Percentiles rank a stretch among this genome's conserved stretches.
Conservation (phyloP, 2,329 filamentous ascomycete genomes). For the Salinomyces thailandicus region DNA sequence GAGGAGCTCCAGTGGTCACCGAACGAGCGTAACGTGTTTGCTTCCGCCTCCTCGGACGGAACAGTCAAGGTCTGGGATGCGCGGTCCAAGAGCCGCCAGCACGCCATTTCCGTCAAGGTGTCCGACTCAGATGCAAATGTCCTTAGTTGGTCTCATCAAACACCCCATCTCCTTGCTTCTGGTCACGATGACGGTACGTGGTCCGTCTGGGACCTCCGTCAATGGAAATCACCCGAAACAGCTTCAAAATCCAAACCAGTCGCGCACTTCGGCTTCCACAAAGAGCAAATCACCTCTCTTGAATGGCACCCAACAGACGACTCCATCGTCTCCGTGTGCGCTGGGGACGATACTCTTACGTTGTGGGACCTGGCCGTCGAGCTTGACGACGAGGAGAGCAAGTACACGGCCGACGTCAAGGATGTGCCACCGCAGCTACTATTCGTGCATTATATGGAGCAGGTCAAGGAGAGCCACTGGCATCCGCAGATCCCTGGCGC, state of each 20-base stretch:
- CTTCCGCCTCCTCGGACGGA: constrained; percentile 86
- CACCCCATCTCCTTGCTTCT: constrained; percentile 78
- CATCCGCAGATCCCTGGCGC: constrained; percentile 89
- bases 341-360: constrained; percentile 87
- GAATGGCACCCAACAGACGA: constrained; percentile 98
- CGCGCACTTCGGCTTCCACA: constrained; percentile 91
- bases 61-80: constrained; percentile 95
- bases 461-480: constrained; percentile 95
- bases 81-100: constrained; percentile 75
- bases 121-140: constrained; percentile 87
- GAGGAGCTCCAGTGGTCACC: constrained; percentile 98
- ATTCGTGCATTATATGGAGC: constrained; percentile 93
- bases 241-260: constrained; percentile 59
- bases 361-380: constrained; percentile 96
- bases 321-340: constrained; percentile 84
- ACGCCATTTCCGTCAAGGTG: constrained; percentile 78
- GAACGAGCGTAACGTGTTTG: constrained; percentile 83
- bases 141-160: constrained; percentile 86
- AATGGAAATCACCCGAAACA: constrained; percentile 61
- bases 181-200: constrained; percentile 89
- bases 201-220: constrained; percentile 91
- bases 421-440: constrained; percentile 90
- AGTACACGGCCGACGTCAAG: constrained; percentile 72
- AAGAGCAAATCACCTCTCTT: constrained; percentile 87
- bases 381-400: constrained; percentile 92